Evolutionary conservation across 2,329 filamentous ascomycete genomes (phyloP).

Genomic region (Cytospora schulzeri): DNA sequence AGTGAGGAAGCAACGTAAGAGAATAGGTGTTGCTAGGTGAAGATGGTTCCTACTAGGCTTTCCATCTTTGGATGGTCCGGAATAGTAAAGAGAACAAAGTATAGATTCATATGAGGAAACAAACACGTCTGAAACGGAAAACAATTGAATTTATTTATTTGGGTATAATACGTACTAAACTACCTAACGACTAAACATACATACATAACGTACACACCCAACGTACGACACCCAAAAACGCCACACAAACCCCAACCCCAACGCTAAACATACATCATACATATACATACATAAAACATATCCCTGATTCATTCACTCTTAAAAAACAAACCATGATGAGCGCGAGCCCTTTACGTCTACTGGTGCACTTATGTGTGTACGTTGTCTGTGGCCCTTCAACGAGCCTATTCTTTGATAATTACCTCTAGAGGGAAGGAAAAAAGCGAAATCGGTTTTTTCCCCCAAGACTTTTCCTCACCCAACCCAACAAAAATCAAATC

Average conservation of each 20-base stretch:
- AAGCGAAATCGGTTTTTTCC: slow-evolving; percentile 3
- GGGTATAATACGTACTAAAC: neutral
- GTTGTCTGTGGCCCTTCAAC: slow-evolving; percentile 31
- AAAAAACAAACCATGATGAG: slow-evolving; percentile 23
- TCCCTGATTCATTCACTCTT: slow-evolving; percentile 38
- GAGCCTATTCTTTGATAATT: slow-evolving; percentile 21
- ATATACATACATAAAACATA: slow-evolving; percentile 27
- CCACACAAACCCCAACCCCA: slow-evolving; percentile 11
- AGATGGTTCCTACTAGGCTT: no score
- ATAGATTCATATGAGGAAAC: neutral
- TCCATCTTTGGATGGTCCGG: no score
- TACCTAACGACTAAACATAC: neutral
- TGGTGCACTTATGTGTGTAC: slow-evolving; percentile 25
- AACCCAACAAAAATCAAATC: neutral
- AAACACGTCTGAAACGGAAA: neutral
- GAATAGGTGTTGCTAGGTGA: no score
- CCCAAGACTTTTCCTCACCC: slow-evolving; percentile 16
- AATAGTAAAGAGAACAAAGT: no score
- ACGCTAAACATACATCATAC: slow-evolving; percentile 25
- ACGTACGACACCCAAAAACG: neutral
- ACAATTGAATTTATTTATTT: neutral
- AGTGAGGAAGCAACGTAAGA: no score
- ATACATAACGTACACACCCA: neutral
- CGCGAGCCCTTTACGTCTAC: slow-evolving; percentile 27
- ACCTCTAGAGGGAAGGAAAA: slow-evolving; percentile 2